phyloP scores from a whole-genome alignment of 2,329 filamentous ascomycete genomes.

The Colletotrichum noveboracense region DNA sequence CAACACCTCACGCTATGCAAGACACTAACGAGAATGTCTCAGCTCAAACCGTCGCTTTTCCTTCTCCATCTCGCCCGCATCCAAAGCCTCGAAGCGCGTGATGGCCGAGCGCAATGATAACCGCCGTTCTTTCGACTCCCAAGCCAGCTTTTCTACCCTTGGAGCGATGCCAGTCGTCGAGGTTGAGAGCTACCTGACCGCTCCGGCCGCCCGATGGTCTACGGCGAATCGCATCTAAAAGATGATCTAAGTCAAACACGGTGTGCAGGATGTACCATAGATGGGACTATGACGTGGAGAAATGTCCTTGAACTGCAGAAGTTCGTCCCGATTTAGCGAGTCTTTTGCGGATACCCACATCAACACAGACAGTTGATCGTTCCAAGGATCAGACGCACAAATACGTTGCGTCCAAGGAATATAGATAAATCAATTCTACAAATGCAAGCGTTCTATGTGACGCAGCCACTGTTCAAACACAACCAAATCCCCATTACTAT shows the following conservation, averaged over 20 bases:
- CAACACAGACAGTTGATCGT: neutral
- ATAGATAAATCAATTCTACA: neutral
- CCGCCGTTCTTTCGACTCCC: constrained; percentile 10
- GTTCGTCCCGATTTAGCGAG: neutral
- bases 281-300: neutral
- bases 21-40: neutral
- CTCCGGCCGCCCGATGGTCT: constrained; percentile 6
- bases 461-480: neutral
- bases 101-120: neutral
- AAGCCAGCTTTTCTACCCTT: constrained; percentile 10
- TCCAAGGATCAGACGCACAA: neutral
- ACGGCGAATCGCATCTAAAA: constrained; percentile 5
- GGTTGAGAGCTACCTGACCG: constrained; percentile 6
- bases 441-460: neutral
- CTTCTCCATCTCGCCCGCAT: constrained; percentile 6
- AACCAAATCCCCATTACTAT: neutral
- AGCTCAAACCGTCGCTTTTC: constrained; percentile 14
- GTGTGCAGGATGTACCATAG: neutral
- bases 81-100: constrained; percentile 1
- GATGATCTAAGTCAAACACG: neutral
- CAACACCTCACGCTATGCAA: neutral
- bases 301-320: neutral
- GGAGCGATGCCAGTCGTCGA: constrained; percentile 6
- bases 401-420: neutral
- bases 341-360: neutral